These are phyloP conservation scores for Trichoderma koningiopsis DNA, from an alignment of 2,329 filamentous ascomycete species.

Conservation along the genomic window DNA sequence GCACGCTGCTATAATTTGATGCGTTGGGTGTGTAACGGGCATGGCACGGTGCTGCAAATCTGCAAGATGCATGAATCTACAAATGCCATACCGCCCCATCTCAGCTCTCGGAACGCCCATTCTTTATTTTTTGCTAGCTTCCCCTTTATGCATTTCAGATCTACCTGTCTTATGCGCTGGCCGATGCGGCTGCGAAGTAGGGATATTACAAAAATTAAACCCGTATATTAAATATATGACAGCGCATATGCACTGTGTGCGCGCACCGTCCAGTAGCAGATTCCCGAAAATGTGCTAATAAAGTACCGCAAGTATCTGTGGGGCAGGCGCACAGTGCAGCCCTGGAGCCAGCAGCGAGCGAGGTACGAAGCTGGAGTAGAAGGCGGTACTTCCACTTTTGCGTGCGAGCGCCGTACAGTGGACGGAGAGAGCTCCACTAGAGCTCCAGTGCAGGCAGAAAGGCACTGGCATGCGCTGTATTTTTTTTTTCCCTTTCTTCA, in stretches of 20 bases:
- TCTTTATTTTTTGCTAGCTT: background rate
- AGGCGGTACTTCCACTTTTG: background rate
- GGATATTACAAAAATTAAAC: background rate
- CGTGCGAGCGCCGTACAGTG: background rate
- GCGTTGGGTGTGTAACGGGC: too few species aligned
- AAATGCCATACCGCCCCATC: background rate
- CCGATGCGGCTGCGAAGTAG: background rate
- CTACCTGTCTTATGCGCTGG: background rate
- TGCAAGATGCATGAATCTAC: background rate
- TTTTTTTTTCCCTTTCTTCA: background rate
- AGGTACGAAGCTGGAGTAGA: background rate
- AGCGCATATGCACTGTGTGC: background rate
- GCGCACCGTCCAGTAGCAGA: conserved; percentile 4
- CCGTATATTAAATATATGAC: conserved; percentile 14
- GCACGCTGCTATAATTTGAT: background rate
- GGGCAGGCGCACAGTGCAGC: conserved; percentile 1
- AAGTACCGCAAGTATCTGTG: background rate
- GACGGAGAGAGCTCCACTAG: background rate
- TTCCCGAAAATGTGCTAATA: conserved; percentile 2
- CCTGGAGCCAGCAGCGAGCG: background rate
- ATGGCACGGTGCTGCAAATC: background rate
- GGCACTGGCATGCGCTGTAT: conserved; percentile 13
- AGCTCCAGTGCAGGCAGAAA: conserved; percentile 3
- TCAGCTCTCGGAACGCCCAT: background rate
- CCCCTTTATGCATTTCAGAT: background rate